Conservation (phyloP, 2,329 filamentous ascomycete species). For the Chrysoporthe puriensis region DNA sequence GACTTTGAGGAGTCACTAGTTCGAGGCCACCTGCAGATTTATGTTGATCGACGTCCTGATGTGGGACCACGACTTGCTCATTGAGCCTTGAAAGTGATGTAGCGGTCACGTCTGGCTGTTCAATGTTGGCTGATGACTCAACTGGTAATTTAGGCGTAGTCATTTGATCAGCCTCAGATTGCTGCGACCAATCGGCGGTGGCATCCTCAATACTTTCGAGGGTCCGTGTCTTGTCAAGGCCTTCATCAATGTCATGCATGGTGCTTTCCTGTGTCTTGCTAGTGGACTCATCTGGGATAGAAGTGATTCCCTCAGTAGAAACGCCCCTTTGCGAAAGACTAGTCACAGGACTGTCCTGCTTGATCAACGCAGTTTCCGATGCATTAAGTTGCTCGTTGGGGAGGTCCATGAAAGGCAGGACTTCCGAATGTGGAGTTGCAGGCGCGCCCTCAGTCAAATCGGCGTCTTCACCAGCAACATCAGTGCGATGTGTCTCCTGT, state of each 20-base stretch:
- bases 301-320: neutral
- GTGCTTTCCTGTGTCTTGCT: neutral
- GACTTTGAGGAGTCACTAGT: neutral
- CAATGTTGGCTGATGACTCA: neutral
- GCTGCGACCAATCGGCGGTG: too few species aligned
- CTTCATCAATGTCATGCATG: neutral
- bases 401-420: neutral
- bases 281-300: neutral
- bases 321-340: neutral
- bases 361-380: neutral
- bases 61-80: neutral
- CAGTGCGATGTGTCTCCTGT: conserved; percentile 5
- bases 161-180: neutral
- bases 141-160: neutral
- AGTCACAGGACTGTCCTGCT: neutral
- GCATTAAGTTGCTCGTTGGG: neutral
- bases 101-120: neutral
- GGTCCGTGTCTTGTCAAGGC: neutral
- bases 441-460: neutral
- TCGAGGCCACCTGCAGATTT: neutral
- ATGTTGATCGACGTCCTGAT: neutral
- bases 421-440: neutral
- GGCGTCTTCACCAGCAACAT: neutral
- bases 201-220: neutral
- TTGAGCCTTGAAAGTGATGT: neutral